Base-by-base conservation (phyloP, 306 rosid genomes). In the Astragalus membranaceus region DNA sequence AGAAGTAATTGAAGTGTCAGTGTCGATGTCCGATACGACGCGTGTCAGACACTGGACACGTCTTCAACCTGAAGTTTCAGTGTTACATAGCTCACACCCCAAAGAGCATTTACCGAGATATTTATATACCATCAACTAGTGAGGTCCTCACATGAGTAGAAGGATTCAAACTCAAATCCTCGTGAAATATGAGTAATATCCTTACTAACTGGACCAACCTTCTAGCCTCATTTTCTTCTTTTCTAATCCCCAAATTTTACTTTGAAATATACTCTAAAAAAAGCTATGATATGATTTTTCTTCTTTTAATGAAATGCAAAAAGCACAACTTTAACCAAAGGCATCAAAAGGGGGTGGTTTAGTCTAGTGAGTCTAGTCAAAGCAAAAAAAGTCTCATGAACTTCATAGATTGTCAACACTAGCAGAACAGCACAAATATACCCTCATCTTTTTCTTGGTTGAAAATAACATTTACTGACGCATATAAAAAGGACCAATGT, bases 281-380 rank as follows among this genome's bases (percentile, higher is more conserved):
- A 84, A 54, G 80, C 83, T 84, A 84, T 80, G 81, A 80, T 80
- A 70, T 69, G 78, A 23, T 80, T 85, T 75, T 79, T 30, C 90
- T 81, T 79, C 90, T 86, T 88, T 92, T 87, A 56, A 93, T 83
- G 97, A 88, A 90, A 72, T 77, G 78, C 78, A 84, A 85, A 92
- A 86, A 83, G 85, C 82, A 41, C 75, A 75, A 86, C 85, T 82
- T 86, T 73, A 39, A 81, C 78, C 67, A 86, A 89, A 89, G 75
- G 80, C 86, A 81, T 84, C 62, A 72, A 83, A 81, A 79, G 75
- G 81, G 81, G 79, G 78, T 81, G 74, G 16, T n/a, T 64, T 80
- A 74, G 68, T 84, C 85, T 77, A 77, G 69, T 69, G 82, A 78
- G 47, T 52, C 67, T 74, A 55, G 79, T 75, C 79, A 66, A 75